Base-by-base conservation (phyloP, 2,329 filamentous ascomycete genomes). In the Aureobasidium namibiae region DNA sequence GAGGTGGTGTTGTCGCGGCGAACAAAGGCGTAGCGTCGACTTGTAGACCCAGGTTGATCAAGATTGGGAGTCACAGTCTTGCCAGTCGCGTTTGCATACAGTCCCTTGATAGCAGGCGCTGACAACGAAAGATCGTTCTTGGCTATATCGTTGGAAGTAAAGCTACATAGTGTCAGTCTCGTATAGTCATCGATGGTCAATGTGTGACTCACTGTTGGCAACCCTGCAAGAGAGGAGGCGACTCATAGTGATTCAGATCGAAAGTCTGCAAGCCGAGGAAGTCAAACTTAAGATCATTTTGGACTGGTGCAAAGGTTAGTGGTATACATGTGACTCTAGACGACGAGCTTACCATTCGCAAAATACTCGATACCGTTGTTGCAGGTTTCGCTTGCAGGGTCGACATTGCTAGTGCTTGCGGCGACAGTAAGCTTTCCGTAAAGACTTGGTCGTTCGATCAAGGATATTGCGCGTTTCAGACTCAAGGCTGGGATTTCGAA, bases 291-390 rank as follows among this genome's bases (percentile, higher is more conserved):
- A 57, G 23, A 29, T 57, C 54, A 42, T 57, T 57, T 39, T 48
- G 54, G 14, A 57, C 54, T 53, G 3, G 10, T 3, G 49, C 34
- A 31, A 31, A 31, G 29, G 5, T 31, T 31, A 6, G 29, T 31
- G 5, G 10, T 31, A 5, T 31, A 31, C 29, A 31, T n/a, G n/a
- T n/a, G n/a, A n/a, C n/a, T n/a, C n/a, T n/a, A 10, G 5, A 31
- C 5, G 5, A 10, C 29, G 11, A 21, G 26, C 49, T 41, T 29
- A 53, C 49, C 21, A 23, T 57, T 57, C 6, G 54, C 54, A 16
- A 57, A 57, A 18, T 57, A 57, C 23, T 46, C 54, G 9, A 57
- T 24, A 1, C 54, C 54, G 31, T 57, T 57, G 42, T 57, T 57
- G 42, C 54, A 57, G 4, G 54, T 48, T 6, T 46, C 41, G 18